Evolutionary conservation across 2,329 filamentous ascomycete genomes (phyloP).

Genomic region (Ilyonectria robusta): DNA sequence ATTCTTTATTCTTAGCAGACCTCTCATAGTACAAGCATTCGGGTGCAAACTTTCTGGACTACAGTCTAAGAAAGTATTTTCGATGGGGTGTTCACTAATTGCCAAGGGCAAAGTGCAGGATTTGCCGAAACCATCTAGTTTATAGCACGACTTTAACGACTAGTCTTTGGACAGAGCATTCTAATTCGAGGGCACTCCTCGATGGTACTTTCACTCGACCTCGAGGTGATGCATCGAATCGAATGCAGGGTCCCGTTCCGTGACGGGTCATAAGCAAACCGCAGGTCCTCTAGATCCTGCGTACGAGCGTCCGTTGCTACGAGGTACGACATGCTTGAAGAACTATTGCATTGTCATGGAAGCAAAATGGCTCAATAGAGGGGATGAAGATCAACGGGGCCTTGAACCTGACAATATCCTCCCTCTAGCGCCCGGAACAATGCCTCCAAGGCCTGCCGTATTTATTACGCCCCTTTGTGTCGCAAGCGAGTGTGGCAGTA

Average conservation of each 20-base stretch:
- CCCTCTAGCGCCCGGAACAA: neutral
- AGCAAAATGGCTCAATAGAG: neutral
- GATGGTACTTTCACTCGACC: neutral
- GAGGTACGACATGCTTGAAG: neutral
- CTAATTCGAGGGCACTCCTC: neutral
- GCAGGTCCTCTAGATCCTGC: neutral
- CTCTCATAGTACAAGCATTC: too few relatives aligned
- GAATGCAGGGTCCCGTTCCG: conserved; percentile 26
- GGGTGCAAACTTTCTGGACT: too few relatives aligned
- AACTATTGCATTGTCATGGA: neutral
- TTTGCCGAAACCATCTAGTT: neutral
- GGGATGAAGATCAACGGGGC: neutral
- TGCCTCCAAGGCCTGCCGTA: neutral
- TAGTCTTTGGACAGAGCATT: neutral
- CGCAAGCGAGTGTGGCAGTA: neutral
- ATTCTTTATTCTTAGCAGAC: too few relatives aligned
- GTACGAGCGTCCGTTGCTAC: neutral
- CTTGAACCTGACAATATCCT: neutral
- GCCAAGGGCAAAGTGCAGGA: neutral
- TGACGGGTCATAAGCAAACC: conserved; percentile 22
- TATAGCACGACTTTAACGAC: neutral
- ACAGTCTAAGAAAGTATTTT: neutral
- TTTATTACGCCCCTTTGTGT: neutral
- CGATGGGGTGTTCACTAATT: neutral
- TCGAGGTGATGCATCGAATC: neutral